Evolutionary conservation across 768 basidiomycete genomes (phyloP).

Genomic region (Suillus bovinus): DNA sequence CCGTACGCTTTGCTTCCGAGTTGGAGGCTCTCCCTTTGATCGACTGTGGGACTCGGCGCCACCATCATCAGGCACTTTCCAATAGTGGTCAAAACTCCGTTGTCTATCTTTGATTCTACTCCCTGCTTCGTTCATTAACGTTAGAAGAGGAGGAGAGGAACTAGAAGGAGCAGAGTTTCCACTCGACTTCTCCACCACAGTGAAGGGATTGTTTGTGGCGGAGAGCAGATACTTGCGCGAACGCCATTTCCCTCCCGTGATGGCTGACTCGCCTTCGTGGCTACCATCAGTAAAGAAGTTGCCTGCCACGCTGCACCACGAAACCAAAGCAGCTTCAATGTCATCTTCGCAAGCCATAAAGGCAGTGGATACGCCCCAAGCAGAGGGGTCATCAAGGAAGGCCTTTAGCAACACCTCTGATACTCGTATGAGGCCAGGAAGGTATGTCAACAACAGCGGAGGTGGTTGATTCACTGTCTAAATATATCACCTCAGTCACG

Average conservation of each 20-base stretch:
- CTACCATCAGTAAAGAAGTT: slow-evolving; percentile 38
- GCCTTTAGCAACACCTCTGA: slow-evolving; percentile 50
- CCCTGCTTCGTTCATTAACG: slow-evolving; percentile 10
- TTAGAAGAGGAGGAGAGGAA: slow-evolving; percentile 12
- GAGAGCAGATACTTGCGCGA: slow-evolving; percentile 22
- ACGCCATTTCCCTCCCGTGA: slow-evolving; percentile 23
- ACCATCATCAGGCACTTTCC: background rate
- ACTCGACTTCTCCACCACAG: slow-evolving; percentile 8
- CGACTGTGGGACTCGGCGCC: slow-evolving; percentile 8
- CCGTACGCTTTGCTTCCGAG: slow-evolving; percentile 38
- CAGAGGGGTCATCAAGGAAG: slow-evolving; percentile 64
- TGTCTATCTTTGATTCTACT: slow-evolving; percentile 12
- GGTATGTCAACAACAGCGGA: slow-evolving; percentile 50
- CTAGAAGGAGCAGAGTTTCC: slow-evolving; percentile 7
- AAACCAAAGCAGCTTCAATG: slow-evolving; percentile 56
- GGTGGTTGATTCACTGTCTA: slow-evolving; percentile 47
- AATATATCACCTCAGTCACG: slow-evolving; percentile 13
- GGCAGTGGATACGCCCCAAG: slow-evolving; percentile 61
- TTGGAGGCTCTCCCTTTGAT: slow-evolving; percentile 9
- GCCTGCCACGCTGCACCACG: slow-evolving; percentile 42
- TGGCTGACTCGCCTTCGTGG: slow-evolving; percentile 14
- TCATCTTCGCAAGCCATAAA: slow-evolving; percentile 53
- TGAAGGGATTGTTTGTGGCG: background rate
- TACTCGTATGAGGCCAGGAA: slow-evolving; percentile 49
- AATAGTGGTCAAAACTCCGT: slow-evolving; percentile 10